Percentiles rank a stretch among this genome's conserved stretches.
Evolutionary conservation across 805 yeast species (phyloP).

Genomic region (Hanseniaspora meyeri): DNA sequence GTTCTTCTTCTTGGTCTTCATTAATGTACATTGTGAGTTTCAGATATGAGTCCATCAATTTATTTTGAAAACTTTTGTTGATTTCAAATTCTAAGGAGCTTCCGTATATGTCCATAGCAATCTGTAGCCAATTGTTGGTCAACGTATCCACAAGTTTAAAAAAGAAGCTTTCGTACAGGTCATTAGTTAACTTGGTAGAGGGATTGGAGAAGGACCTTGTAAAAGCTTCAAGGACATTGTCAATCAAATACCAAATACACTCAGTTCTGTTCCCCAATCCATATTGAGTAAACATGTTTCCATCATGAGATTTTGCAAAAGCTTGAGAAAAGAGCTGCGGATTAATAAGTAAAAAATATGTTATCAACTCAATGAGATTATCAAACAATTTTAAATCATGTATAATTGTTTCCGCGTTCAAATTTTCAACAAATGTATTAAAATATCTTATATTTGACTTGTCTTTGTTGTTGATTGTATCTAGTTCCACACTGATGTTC

Average conservation of each 20-base stretch:
- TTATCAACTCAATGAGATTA: background rate
- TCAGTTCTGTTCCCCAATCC: background rate
- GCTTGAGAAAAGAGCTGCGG: conserved; percentile 3
- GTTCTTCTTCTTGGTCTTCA: background rate
- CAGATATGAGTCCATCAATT: background rate
- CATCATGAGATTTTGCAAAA: background rate
- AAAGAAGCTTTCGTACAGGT: background rate
- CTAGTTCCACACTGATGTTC: background rate
- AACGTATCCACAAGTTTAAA: background rate
- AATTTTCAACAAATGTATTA: background rate
- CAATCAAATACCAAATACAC: conserved; percentile 6
- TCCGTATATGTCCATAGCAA: conserved; percentile 12
- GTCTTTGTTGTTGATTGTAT: background rate
- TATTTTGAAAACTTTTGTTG: background rate
- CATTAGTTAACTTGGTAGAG: background rate
- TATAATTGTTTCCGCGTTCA: background rate
- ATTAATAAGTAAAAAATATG: conserved; percentile 4
- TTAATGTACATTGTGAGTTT: background rate
- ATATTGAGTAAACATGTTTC: too few relatives aligned
- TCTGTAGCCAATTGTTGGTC: conserved; percentile 10
- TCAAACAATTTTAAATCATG: background rate
- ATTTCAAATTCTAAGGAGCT: background rate
- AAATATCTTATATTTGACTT: conserved; percentile 1
- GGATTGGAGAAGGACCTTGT: background rate
- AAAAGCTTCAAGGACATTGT: background rate